phyloP scores from a whole-genome alignment of 2,329 filamentous ascomycete genomes.

The Aureobasidium vineae region DNA sequence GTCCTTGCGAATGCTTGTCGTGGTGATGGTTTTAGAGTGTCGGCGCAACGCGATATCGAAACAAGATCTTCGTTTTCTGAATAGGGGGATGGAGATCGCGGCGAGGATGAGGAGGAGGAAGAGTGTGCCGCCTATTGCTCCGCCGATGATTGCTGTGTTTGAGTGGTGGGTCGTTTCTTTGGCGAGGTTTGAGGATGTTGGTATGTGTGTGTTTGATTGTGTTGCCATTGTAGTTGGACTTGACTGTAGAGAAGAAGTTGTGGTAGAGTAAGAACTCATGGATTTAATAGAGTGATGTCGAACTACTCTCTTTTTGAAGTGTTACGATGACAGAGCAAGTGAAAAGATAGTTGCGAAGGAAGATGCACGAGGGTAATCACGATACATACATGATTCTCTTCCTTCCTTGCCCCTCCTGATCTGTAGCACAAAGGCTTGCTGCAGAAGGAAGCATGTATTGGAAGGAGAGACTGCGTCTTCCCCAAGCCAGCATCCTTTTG shows the following conservation, averaged over 20 bases:
- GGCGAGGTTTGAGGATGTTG: not conserved
- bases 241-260: not conserved
- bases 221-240: not conserved
- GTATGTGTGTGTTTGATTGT: not conserved
- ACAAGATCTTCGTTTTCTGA: not conserved
- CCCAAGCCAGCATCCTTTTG: too few species aligned
- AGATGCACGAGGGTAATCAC: not conserved
- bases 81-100: not conserved
- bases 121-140: not conserved
- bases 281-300: too few species aligned
- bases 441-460: not conserved
- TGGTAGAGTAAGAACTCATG: not conserved
- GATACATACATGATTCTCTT: not conserved
- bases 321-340: not conserved
- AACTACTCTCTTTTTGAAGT: not conserved
- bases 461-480: not conserved
- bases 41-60: not conserved
- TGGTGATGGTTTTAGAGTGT: not conserved
- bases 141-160: not conserved
- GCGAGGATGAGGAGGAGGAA: not conserved
- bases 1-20: not conserved
- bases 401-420: slow-evolving; percentile 4
- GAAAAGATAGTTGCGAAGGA: not conserved
- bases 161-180: not conserved
- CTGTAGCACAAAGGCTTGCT: slow-evolving; percentile 6